Evolutionary conservation across 257 asterid genomes (phyloP), one percentile per base, ranked within the genome.

Genomic region (Nicotiana otophora): DNA sequence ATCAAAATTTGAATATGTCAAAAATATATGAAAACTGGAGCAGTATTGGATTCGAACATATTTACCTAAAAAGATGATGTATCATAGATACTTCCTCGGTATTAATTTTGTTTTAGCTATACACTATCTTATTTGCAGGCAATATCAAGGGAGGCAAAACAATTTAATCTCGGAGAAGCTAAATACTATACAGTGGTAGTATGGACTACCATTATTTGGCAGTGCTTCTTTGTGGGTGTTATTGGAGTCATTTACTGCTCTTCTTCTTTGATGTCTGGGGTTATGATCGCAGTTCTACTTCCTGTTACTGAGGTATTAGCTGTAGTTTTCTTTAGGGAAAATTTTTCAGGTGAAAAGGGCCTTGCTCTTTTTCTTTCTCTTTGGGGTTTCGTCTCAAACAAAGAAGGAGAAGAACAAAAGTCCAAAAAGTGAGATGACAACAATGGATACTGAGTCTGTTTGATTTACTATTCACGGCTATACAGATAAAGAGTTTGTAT

Each of bases 311-410:
- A 76, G n/a, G 10, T 76, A 17, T 76, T 76, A 57, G 81, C 48
- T 2, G 81, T 76, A 28, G 3, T 36, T 36, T 36, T 36, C 2
- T 36, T 53, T 57, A 53, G 5, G 1, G 81, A 76, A 15, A 76
- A 76, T 12, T 76, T 76, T 7, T 28, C 62, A 23, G 81, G 46
- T 57, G 65, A 76, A 57, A 76, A 76, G 26, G 65, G 81, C n/a
- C 2, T 76, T 76, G 6, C 81, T 1, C 81, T 76, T 76, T 53
- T 57, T 7, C 81, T 76, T 12, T 76, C 81, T 12, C 42, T 76
- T 31, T 76, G 65, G 81, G 81, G 81, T 23, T 76, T 76, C 2
- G 42, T 57, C 0, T 76, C 5, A 63, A 33, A 9, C 11, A 17
- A 80, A 34, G 61, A 8, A 31, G 5, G 0, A 5, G 5, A 16